phyloP scores from a whole-genome alignment of 2,329 filamentous ascomycete species.

The Ophioceras dolichostomum region DNA sequence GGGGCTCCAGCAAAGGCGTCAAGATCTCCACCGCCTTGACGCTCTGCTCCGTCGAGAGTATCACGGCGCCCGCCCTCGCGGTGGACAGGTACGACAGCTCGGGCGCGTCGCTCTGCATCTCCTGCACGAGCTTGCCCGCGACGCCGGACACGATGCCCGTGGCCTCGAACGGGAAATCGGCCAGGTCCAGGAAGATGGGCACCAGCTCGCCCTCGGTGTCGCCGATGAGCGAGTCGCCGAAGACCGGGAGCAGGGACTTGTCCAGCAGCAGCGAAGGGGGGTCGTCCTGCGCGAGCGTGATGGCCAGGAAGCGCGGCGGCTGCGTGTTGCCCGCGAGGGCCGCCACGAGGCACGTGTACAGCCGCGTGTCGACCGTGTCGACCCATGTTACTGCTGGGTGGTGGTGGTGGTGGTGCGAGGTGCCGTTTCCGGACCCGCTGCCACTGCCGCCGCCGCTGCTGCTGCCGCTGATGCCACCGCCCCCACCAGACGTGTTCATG shows the following conservation, averaged over 20 bases:
- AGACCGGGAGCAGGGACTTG: constrained; percentile 50
- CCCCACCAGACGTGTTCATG: constrained; percentile 21
- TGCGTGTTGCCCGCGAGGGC: constrained; percentile 40
- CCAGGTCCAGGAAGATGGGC: constrained; percentile 81
- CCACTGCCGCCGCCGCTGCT: constrained; percentile 3
- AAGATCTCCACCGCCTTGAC: constrained; percentile 63
- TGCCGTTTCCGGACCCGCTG: background rate
- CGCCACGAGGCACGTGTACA: constrained; percentile 51
- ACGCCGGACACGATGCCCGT: constrained; percentile 94
- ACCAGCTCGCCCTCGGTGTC: constrained; percentile 60
- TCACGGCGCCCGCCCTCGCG: constrained; percentile 77
- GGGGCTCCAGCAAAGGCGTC: constrained; percentile 35
- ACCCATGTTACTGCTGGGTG: constrained; percentile 31
- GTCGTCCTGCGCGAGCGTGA: constrained; percentile 62
- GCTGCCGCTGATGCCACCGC: constrained; percentile 12
- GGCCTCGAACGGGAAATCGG: constrained; percentile 68
- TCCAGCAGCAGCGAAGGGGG: constrained; percentile 64
- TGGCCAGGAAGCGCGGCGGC: constrained; percentile 59
- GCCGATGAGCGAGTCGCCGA: constrained; percentile 65
- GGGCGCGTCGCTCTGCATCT: constrained; percentile 46
- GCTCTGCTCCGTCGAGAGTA: constrained; percentile 65
- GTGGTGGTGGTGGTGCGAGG: background rate
- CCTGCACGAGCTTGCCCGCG: constrained; percentile 67
- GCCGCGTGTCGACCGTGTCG: constrained; percentile 47
- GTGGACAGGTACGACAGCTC: constrained; percentile 90